These are phyloP conservation scores for Xanthoconium separans DNA, from an alignment of 1,284 basidiomycete genomes.

Conservation along the genomic window DNA sequence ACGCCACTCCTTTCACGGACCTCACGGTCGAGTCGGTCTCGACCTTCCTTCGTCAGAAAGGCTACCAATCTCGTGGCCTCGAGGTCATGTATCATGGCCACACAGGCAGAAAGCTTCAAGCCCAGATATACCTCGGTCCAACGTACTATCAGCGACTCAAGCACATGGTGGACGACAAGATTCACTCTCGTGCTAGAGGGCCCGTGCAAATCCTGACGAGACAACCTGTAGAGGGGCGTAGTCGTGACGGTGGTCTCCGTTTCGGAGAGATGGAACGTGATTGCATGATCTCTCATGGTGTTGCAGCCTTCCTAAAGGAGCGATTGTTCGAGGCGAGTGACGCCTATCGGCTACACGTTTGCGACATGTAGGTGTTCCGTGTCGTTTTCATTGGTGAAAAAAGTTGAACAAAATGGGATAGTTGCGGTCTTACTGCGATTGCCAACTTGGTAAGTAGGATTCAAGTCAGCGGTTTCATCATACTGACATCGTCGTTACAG, in stretches of 20 bases:
- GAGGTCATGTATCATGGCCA: slow-evolving; percentile 99
- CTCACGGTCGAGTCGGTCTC: slow-evolving; percentile 97
- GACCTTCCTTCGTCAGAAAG: slow-evolving; percentile 74
- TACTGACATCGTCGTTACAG: slow-evolving; percentile 34
- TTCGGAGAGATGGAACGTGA: slow-evolving; percentile 99
- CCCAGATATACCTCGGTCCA: slow-evolving; percentile 97
- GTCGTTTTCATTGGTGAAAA: not conserved
- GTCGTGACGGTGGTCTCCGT: slow-evolving; percentile 96
- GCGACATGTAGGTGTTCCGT: slow-evolving; percentile 76
- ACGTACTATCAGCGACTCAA: slow-evolving; percentile 99
- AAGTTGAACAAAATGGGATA: slow-evolving; percentile 34
- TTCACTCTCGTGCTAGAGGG: slow-evolving; percentile 95
- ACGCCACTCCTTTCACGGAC: slow-evolving; percentile 98
- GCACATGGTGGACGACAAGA: slow-evolving; percentile 99
- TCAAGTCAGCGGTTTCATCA: slow-evolving; percentile 3
- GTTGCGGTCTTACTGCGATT: slow-evolving; percentile 92
- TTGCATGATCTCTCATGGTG: slow-evolving; percentile 99
- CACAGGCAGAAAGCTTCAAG: slow-evolving; percentile 94
- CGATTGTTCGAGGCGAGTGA: slow-evolving; percentile 92
- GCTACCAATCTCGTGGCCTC: slow-evolving; percentile 94
- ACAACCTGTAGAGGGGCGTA: slow-evolving; percentile 99
- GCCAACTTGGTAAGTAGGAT: slow-evolving; percentile 75
- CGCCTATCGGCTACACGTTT: slow-evolving; percentile 94
- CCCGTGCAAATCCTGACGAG: slow-evolving; percentile 97
- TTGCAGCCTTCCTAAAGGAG: slow-evolving; percentile 96